These are phyloP conservation scores for Podaxis sp. DNA, from an alignment of 768 basidiomycete genomes.

Conservation along the genomic window DNA sequence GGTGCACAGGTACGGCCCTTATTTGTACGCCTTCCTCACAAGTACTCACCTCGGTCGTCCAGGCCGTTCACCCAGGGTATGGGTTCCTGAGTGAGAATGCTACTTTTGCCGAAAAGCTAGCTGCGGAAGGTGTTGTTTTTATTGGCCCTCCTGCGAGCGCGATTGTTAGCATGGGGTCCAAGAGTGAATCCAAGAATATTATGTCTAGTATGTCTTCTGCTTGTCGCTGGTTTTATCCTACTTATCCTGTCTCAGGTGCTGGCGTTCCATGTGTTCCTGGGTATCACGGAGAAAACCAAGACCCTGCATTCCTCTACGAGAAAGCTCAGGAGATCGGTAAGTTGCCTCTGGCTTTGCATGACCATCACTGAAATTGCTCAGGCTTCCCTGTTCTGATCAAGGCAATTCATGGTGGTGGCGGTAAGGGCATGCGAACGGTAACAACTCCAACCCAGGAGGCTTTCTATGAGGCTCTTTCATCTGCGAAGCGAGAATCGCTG, in stretches of 20 bases:
- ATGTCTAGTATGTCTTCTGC: conserved; percentile 62
- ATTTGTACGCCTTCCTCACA: background rate
- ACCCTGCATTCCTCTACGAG: conserved; percentile 63
- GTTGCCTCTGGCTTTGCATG: background rate
- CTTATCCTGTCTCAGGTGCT: conserved; percentile 50
- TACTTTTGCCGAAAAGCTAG: conserved; percentile 69
- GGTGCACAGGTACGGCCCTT: conserved; percentile 74
- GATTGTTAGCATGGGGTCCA: conserved; percentile 93
- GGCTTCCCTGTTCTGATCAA: conserved; percentile 94
- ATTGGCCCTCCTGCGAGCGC: conserved; percentile 89
- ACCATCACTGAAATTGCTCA: conserved; percentile 22
- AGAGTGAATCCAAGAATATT: conserved; percentile 96
- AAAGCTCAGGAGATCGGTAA: conserved; percentile 73
- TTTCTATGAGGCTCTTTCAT: conserved; percentile 78
- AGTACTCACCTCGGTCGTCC: conserved; percentile 5
- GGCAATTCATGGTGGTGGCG: conserved; percentile 94
- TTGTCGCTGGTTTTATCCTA: background rate
- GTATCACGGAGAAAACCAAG: conserved; percentile 86
- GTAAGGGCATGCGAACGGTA: conserved; percentile 93
- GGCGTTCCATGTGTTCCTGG: conserved; percentile 93
- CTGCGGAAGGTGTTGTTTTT: conserved; percentile 81
- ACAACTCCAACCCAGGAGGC: conserved; percentile 52
- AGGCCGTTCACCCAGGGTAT: conserved; percentile 94
- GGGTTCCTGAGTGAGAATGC: conserved; percentile 95
- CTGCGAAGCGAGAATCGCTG: conserved; percentile 85